A percentile compares a stretch with the other conserved stretches of the same genome.
Conservation (phyloP, 495 filamentous ascomycete species). For the Lasiosphaeria hispida region DNA sequence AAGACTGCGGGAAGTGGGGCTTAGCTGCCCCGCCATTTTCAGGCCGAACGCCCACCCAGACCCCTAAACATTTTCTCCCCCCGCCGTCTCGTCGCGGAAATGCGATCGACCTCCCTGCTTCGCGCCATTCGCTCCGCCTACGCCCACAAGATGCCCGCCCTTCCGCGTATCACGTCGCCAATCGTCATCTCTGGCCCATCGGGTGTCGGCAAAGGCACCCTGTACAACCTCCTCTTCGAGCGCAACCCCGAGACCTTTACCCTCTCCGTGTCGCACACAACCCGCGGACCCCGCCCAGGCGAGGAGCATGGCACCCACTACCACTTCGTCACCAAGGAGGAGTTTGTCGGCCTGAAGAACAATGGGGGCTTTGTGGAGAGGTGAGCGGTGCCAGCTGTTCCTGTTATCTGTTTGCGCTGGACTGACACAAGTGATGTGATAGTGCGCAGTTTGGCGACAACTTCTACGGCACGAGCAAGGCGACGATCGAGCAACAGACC, state of each 20-base stretch:
- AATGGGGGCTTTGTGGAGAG: constrained; percentile 77
- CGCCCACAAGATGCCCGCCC: constrained; percentile 25
- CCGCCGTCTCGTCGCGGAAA: neutral
- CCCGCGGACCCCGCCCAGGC: constrained; percentile 69
- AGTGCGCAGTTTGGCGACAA: constrained; percentile 85
- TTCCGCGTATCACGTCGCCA: constrained; percentile 52
- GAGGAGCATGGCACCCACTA: constrained; percentile 79
- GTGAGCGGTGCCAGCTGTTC: constrained; percentile 2
- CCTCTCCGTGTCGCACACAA: constrained; percentile 86
- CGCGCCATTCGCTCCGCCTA: neutral
- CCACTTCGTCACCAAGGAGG: constrained; percentile 69
- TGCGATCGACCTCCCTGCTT: constrained; percentile 8
- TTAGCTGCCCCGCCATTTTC: too few relatives aligned
- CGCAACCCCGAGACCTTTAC: constrained; percentile 70
- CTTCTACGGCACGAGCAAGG: constrained; percentile 78
- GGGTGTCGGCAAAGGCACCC: constrained; percentile 85
- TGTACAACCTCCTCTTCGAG: constrained; percentile 67
- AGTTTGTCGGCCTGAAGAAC: constrained; percentile 66
- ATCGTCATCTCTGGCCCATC: constrained; percentile 85
- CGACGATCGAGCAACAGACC: constrained; percentile 71
- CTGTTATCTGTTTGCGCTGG: too few relatives aligned
- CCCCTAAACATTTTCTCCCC: too few relatives aligned
- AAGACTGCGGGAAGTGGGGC: too few relatives aligned
- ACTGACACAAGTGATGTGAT: neutral
- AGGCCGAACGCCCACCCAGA: too few relatives aligned